Percentiles rank a stretch among this genome's conserved stretches.
phyloP scores from a whole-genome alignment of 164 flowering plant species.

The Nymphaea thermarum region DNA sequence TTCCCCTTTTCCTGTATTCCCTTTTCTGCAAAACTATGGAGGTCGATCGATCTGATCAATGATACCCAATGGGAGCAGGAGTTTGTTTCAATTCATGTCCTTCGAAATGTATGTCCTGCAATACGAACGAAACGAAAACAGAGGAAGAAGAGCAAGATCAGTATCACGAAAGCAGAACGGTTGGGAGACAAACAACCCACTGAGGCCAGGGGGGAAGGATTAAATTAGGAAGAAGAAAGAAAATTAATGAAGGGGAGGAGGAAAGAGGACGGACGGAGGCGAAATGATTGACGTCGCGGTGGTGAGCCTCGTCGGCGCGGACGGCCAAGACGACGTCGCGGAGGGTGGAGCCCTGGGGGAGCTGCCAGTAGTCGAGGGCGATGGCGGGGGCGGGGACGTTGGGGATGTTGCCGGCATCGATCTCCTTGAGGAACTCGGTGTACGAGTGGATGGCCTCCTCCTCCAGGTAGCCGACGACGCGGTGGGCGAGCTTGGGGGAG shows the following conservation, averaged over 20 bases:
- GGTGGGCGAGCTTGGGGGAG: conserved; percentile 63
- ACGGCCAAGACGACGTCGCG: conserved; percentile 53
- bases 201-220: no score
- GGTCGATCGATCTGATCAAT: conserved; percentile 9
- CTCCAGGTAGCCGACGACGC: conserved; percentile 64
- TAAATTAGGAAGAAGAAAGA: no score
- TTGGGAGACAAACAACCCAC: not conserved
- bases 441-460: conserved; percentile 78
- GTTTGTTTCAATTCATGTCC: conserved; percentile 22
- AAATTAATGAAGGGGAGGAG: no score
- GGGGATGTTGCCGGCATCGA: conserved; percentile 51
- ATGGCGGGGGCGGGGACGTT: conserved; percentile 74
- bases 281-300: conserved; percentile 67
- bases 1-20: no score
- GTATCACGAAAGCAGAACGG: not conserved
- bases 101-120: conserved; percentile 30
- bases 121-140: not conserved
- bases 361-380: conserved; percentile 64
- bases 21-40: not conserved
- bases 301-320: conserved; percentile 72
- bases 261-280: conserved; percentile 40
- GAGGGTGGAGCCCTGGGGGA: conserved; percentile 40
- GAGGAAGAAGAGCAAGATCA: no score
- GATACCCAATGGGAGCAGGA: conserved; percentile 32
- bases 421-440: conserved; percentile 61